Conservation (phyloP, 306 rosid genomes). For the Trifolium dubium region DNA sequence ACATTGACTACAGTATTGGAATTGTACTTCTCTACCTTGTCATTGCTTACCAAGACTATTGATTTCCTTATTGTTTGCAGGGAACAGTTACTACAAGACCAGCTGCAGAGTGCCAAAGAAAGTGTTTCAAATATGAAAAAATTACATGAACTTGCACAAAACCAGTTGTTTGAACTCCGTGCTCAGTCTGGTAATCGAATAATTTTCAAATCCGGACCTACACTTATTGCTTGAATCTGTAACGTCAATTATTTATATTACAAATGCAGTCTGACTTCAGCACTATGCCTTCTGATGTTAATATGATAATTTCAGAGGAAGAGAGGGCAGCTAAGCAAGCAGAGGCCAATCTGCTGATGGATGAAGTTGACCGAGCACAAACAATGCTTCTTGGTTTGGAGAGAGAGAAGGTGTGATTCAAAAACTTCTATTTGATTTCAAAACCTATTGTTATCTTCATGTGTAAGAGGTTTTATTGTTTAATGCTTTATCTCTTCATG, state of each 20-base stretch:
- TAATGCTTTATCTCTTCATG: neutral
- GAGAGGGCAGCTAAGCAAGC: conserved; percentile 91
- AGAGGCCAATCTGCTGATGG: conserved; percentile 78
- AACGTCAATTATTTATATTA: conserved; percentile 27
- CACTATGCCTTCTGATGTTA: conserved; percentile 23
- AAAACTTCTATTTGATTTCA: conserved; percentile 27
- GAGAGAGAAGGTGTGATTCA: conserved; percentile 55
- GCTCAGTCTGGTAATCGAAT: conserved; percentile 84
- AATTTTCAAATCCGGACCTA: conserved; percentile 33
- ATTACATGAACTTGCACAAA: conserved; percentile 93
- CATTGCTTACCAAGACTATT: conserved; percentile 27
- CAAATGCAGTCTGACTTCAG: conserved; percentile 17
- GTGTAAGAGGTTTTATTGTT: neutral
- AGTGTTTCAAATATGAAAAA: conserved; percentile 96
- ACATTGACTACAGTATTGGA: conserved; percentile 13
- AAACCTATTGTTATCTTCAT: neutral
- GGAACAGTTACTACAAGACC: conserved; percentile 91
- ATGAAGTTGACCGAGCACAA: conserved; percentile 65
- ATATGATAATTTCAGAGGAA: conserved; percentile 62
- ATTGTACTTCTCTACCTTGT: conserved; percentile 30
- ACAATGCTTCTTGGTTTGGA: conserved; percentile 56
- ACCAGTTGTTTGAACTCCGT: conserved; percentile 90
- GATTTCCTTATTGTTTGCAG: conserved; percentile 53
- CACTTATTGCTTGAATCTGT: conserved; percentile 34
- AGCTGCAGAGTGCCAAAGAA: conserved; percentile 87